These are phyloP conservation scores for Mycena pura DNA, from an alignment of 768 basidiomycete species.

Conservation along the genomic window DNA sequence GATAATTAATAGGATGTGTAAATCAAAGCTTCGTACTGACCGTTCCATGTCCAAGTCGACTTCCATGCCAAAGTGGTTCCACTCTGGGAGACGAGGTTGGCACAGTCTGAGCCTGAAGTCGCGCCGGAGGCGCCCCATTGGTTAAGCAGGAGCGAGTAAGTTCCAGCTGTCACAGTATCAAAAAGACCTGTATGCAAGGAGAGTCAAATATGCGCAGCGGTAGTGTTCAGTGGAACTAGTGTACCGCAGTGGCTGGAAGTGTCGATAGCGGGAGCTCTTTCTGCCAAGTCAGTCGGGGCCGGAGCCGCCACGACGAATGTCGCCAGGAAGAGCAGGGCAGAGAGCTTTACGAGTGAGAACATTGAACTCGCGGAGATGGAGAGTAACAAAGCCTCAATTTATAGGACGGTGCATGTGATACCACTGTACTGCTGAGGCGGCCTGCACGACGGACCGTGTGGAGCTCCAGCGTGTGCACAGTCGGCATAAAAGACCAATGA, in stretches of 20 bases:
- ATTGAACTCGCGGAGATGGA: neutral
- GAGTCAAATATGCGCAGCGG: neutral
- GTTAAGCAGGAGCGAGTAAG: constrained; percentile 19
- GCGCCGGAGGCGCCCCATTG: constrained; percentile 30
- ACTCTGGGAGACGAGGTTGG: constrained; percentile 39
- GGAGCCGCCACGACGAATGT: constrained; percentile 7
- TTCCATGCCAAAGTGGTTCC: constrained; percentile 44
- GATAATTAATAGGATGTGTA: neutral
- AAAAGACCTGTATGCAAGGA: constrained; percentile 6
- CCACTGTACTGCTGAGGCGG: neutral
- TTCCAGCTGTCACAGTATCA: neutral
- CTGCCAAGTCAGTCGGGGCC: neutral
- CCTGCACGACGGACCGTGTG: constrained; percentile 6
- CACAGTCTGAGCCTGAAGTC: constrained; percentile 48
- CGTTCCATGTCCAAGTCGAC: constrained; percentile 48
- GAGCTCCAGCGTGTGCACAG: neutral
- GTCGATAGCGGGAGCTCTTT: constrained; percentile 11
- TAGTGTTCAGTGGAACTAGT: too few relatives aligned
- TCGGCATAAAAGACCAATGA: neutral
- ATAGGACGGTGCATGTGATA: neutral
- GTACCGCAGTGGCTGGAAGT: constrained; percentile 20
- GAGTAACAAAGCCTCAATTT: neutral
- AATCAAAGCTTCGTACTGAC: neutral
- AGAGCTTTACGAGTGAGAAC: constrained; percentile 7
- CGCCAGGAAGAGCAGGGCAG: constrained; percentile 10